Conservation (phyloP, 805 yeast species). For the Saccharomycopsis fibuligera region DNA sequence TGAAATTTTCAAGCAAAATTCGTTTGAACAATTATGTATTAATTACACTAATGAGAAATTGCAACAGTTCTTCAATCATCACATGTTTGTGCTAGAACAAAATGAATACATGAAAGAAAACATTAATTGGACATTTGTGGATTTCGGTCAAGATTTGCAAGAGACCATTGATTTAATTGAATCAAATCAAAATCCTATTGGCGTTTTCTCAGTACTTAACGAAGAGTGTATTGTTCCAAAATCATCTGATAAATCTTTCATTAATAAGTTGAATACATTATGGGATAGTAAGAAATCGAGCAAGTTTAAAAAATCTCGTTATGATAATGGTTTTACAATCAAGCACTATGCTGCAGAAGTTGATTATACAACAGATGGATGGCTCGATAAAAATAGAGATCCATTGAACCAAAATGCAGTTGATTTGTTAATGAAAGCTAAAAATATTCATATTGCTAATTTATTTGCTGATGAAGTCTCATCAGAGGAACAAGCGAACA, state of each 20-base stretch:
- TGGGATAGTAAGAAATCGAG: conserved; percentile 43
- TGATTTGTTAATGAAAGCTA: conserved; percentile 51
- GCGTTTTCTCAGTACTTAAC: conserved; percentile 78
- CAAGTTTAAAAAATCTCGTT: conserved; percentile 67
- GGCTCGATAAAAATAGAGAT: conserved; percentile 93
- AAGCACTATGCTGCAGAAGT: conserved; percentile 96
- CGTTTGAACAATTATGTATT: conserved; percentile 96
- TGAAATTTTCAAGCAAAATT: conserved; percentile 90
- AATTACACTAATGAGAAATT: conserved; percentile 95
- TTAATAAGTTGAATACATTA: conserved; percentile 64
- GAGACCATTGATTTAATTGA: conserved; percentile 93
- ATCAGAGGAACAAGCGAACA: conserved; percentile 22
- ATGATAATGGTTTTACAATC: conserved; percentile 70
- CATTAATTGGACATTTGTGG: conserved; percentile 94
- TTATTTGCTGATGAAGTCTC: conserved; percentile 42
- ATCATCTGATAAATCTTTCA: conserved; percentile 75
- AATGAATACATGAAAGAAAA: conserved; percentile 89
- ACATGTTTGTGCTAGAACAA: conserved; percentile 94
- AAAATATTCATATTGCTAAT: conserved; percentile 46
- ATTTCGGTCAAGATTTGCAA: conserved; percentile 90
- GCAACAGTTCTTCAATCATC: conserved; percentile 96
- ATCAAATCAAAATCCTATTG: conserved; percentile 57
- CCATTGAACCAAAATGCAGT: conserved; percentile 78
- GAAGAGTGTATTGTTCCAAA: conserved; percentile 96
- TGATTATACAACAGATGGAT: conserved; percentile 85